phyloP scores from a whole-genome alignment of 306 rosid species.

The Ormosia semicastrata region DNA sequence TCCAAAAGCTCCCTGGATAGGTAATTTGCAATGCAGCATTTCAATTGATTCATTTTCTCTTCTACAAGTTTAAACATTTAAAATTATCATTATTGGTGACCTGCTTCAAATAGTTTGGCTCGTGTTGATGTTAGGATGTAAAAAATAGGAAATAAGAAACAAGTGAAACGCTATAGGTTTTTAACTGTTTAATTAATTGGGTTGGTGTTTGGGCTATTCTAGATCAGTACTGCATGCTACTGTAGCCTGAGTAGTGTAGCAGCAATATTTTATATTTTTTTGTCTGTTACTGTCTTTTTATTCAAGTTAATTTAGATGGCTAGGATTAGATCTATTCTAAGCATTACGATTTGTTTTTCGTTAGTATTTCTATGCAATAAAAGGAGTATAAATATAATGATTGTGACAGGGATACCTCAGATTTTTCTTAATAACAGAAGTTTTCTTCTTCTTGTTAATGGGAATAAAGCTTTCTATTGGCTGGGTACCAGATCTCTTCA shows the following conservation, averaged over 20 bases:
- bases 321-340: background rate
- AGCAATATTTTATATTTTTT: background rate
- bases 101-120: background rate
- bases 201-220: background rate
- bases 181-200: background rate
- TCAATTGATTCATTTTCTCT: background rate
- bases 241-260: background rate
- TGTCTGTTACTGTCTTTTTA: background rate
- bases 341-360: constrained; percentile 3
- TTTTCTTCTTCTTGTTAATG: background rate
- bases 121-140: background rate
- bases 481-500: background rate
- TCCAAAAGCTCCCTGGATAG: too few relatives aligned
- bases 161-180: background rate
- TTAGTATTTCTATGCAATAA: background rate
- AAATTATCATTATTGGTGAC: background rate
- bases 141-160: background rate
- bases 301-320: background rate
- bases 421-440: background rate
- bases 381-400: constrained; percentile 1
- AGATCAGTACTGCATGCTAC: background rate
- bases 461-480: background rate
- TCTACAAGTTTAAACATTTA: background rate
- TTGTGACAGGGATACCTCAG: background rate
- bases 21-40: background rate